Evolutionary conservation across 1,139 yeast species (phyloP).

Genomic region (Pichia sp.): DNA sequence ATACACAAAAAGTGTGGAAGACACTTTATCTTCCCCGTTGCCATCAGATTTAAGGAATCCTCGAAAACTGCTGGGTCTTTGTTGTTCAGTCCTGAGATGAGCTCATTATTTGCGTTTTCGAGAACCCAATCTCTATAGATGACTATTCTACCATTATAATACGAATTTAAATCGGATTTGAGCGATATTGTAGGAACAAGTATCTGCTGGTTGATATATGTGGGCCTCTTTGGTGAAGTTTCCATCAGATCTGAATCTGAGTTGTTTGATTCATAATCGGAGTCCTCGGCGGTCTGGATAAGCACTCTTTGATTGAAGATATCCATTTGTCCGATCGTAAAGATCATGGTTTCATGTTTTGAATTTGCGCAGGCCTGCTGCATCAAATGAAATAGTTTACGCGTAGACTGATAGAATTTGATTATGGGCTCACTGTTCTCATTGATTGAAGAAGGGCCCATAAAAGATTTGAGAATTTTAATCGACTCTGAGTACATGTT

Average conservation of each 20-base stretch:
- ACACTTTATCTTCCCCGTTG: conserved; percentile 13
- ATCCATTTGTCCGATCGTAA: conserved; percentile 29
- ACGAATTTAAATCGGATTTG: conserved; percentile 26
- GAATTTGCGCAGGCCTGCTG: conserved; percentile 1
- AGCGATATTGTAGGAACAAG: conserved; percentile 30
- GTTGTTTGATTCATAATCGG: conserved; percentile 6
- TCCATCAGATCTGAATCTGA: conserved; percentile 9
- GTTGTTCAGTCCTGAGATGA: conserved; percentile 12
- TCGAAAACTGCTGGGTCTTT: conserved; percentile 7
- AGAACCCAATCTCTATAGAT: conserved; percentile 31
- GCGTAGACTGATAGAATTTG: conserved; percentile 13
- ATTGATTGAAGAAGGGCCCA: neutral
- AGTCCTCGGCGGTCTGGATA: conserved; percentile 9
- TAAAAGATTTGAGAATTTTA: neutral
- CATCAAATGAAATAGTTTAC: conserved; percentile 11
- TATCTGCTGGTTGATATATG: conserved; percentile 26
- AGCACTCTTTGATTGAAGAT: conserved; percentile 26
- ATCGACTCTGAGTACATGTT: conserved; percentile 18
- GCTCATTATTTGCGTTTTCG: conserved; percentile 7
- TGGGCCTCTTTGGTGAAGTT: conserved; percentile 1
- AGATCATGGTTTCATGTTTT: conserved; percentile 13
- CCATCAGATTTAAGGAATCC: conserved; percentile 13
- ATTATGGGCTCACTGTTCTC: conserved; percentile 10
- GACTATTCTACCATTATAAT: conserved; percentile 28
- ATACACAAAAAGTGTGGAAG: conserved; percentile 21